phyloP scores from a whole-genome alignment of 2,329 filamentous ascomycete species.

The Penicillium sp. region DNA sequence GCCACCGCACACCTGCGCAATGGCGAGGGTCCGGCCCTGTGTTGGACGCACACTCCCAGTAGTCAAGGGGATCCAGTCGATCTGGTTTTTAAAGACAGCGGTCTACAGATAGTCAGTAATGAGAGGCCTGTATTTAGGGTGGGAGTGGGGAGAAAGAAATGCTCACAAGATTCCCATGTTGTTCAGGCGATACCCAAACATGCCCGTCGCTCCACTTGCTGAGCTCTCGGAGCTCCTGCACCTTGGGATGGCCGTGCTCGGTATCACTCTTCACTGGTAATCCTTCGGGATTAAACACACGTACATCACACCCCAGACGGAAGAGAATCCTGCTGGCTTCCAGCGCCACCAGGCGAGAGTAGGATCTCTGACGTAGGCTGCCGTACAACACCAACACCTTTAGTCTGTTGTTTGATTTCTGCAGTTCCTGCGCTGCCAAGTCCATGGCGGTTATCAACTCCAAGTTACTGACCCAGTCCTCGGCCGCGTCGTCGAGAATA shows the following conservation, averaged over 20 bases:
- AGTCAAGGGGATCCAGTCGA: conserved; percentile 70
- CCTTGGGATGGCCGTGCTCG: conserved; percentile 61
- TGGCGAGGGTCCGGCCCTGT: conserved; percentile 66
- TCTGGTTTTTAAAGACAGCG: conserved; percentile 70
- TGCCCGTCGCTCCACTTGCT: conserved; percentile 70
- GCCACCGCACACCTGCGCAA: conserved; percentile 67
- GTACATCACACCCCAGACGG: conserved; percentile 68
- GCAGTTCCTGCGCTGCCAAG: conserved; percentile 56
- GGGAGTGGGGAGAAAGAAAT: not conserved
- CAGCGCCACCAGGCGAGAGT: conserved; percentile 63
- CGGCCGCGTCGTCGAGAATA: conserved; percentile 46
- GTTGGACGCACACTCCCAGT: conserved; percentile 67
- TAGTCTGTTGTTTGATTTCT: conserved; percentile 46
- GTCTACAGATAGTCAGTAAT: conserved; percentile 43
- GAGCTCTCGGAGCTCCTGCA: conserved; percentile 65
- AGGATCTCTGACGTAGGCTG: conserved; percentile 62
- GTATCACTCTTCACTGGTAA: conserved; percentile 68
- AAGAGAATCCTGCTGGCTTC: conserved; percentile 65
- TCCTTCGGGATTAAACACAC: conserved; percentile 62
- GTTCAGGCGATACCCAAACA: conserved; percentile 68
- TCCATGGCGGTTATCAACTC: conserved; percentile 59
- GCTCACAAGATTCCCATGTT: conserved; percentile 66
- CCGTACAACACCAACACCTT: conserved; percentile 66
- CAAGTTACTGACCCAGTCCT: conserved; percentile 62
- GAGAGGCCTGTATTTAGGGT: not conserved